Evolutionary conservation across 1,284 basidiomycete genomes (phyloP), one percentile per base, ranked within the genome.

Genomic region (Cutaneotrichosporon cutaneum): DNA sequence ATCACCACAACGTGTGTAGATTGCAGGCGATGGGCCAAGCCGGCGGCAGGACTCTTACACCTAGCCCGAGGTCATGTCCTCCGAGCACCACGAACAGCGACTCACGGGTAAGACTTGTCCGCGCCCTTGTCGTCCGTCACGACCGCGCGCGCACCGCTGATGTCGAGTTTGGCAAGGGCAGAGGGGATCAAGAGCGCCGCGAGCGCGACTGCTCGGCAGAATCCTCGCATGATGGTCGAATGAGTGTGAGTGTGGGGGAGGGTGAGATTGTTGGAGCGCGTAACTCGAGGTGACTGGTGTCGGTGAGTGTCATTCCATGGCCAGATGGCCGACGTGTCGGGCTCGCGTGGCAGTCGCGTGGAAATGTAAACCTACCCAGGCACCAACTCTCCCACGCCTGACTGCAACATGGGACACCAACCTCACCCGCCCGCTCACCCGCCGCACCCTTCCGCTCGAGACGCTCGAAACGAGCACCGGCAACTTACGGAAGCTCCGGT

Each of bases 211-310:
- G 35, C 35, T 36, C 24, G 35, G 10, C 21, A 13, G 33, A 54
- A 22, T 54, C 52, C 52, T 22, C 33, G 52, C 52, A 54, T 51
- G 24, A 30, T 54, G 18, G 35, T 22, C 26, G 33, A 42, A 42
- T 27, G 52, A 36, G 21, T 35, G n/a, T 39, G 32, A 6, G 32
- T 24, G 33, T n/a, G 30, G 27, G n/a, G 0, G 51, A 26, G 48
- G 32, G 48, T 51, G 48, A 51, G 10, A 51, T 30, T n/a, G 48
- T 16, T 16, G 22, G 10, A 16, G 45, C 24, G 5, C 45, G 8
- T 11, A 26, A 5, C 22, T 13, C n/a, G n/a, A n/a, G n/a, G n/a
- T n/a, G n/a, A 8, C 11, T 10, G 11, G 26, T 22, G 45, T 9
- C 18, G 39, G 39, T 26, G 45, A 47, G 45, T 47, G 45, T 22